Base-by-base conservation (phyloP, 2,329 filamentous ascomycete species). In the Penicillium sp. region DNA sequence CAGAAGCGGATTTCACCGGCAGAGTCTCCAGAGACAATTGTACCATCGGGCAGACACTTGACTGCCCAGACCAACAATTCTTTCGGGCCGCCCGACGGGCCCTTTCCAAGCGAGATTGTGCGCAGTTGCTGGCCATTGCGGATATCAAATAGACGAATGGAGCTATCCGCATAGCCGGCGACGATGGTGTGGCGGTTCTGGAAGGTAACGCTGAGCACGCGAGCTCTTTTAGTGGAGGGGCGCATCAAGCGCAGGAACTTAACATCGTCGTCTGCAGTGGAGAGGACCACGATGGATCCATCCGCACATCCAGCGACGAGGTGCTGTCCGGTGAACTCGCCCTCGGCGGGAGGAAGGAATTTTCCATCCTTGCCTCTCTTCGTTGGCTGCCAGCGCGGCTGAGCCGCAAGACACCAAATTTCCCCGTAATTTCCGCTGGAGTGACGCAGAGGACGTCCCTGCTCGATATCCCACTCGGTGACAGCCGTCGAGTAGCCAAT, bases 111-210 rank as follows among this genome's bases (percentile, higher is more conserved):
- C 0, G 90, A 92, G 80, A 99, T 94, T 58, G 84, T 89, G 41
- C 90, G 82, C 52, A 96, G 69, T 54, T 89, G 79, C 46, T 85
- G 81, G 13, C 90, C 89, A 66, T 84, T 92, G 45, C 88, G 81
- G 60, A 90, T 87, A 69, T 97, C 91, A 73, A 92, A 95, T 47
- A 94, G 83, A 56, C 92, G 87, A 59, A 99, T 94, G n/a, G 85
- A 90, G 72, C 91, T 92, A 74, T 99, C 92, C n/a, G 91, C 92
- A 70, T 94, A 97, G 20, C 94, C 94, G 31, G 92, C 91, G 38
- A 96, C 84, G 52, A 92, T 85, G 30, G 86, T 84, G 65, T 92
- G 83, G 51, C 88, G 85, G 60, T 89, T 87, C 73, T 96, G 91
- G 74, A 95, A 99, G 22, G 88, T 84, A 57, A 99, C 85, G 74